Percentiles rank a stretch among this genome's conserved stretches.
phyloP scores from a whole-genome alignment of 805 yeast species.

The Yamadazyma ubonensis region DNA sequence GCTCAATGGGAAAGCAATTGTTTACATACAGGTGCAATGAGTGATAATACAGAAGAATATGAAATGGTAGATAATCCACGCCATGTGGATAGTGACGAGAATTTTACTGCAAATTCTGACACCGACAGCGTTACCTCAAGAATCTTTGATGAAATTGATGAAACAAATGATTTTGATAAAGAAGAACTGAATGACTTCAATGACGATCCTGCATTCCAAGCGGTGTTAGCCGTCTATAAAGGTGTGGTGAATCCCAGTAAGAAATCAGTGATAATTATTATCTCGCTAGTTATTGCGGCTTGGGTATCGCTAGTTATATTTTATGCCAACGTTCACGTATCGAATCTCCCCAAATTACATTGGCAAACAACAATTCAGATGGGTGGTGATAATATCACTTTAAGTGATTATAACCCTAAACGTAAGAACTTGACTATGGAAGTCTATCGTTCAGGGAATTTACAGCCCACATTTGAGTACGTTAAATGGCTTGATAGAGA shows the following conservation, averaged over 20 bases:
- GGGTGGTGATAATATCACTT: conserved; percentile 29
- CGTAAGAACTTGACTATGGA: conserved; percentile 30
- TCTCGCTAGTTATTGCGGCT: background rate
- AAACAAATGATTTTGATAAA: background rate
- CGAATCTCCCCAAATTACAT: conserved; percentile 3
- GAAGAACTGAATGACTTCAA: conserved; percentile 22
- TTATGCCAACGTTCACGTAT: conserved; percentile 13
- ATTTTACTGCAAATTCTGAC: too few species aligned
- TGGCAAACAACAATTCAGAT: conserved; percentile 15
- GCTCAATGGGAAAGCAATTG: too few species aligned
- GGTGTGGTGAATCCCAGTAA: conserved; percentile 8
- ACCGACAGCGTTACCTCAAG: conserved; percentile 2
- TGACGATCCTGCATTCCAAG: conserved; percentile 23
- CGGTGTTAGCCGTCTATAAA: conserved; percentile 18
- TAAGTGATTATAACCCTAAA: conserved; percentile 28
- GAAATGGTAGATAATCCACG: conserved; percentile 16
- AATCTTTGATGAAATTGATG: conserved; percentile 4
- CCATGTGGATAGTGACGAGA: background rate
- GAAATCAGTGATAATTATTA: background rate
- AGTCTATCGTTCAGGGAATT: conserved; percentile 23
- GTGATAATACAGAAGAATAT: conserved; percentile 11
- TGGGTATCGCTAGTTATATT: conserved; percentile 13
- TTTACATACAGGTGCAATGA: too few species aligned
- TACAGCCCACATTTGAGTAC: conserved; percentile 15
- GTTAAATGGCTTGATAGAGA: conserved; percentile 29